Evolutionary conservation across 805 yeast species (phyloP).

Genomic region (Alloascoidea africana): DNA sequence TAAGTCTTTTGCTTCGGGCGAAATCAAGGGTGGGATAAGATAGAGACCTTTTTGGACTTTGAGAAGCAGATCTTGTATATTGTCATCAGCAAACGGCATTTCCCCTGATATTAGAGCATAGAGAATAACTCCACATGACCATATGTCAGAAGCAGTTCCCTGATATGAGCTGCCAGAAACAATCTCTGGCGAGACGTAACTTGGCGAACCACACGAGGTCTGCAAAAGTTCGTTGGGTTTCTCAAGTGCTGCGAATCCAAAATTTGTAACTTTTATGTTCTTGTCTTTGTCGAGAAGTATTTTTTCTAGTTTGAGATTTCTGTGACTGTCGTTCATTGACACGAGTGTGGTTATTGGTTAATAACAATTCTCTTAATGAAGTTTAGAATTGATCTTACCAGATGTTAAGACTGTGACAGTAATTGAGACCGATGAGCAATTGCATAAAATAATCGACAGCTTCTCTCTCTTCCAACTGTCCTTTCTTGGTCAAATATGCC

Average conservation of each 20-base stretch:
- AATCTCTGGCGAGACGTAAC: constrained; percentile 80
- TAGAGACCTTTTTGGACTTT: constrained; percentile 68
- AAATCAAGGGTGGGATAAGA: constrained; percentile 53
- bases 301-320: constrained; percentile 76
- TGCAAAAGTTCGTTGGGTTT: constrained; percentile 53
- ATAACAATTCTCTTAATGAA: too few species aligned
- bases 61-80: constrained; percentile 49
- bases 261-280: constrained; percentile 69
- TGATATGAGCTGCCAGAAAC: constrained; percentile 67
- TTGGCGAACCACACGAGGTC: constrained; percentile 81
- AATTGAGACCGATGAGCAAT: constrained; percentile 63
- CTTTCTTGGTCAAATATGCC: constrained; percentile 56
- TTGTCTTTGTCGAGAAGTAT: constrained; percentile 43
- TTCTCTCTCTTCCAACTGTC: constrained; percentile 53
- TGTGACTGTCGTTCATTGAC: too few species aligned
- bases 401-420: constrained; percentile 72
- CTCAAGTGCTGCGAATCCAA: constrained; percentile 83
- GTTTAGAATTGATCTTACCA: too few species aligned
- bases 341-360: too few species aligned
- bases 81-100: constrained; percentile 73
- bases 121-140: constrained; percentile 79
- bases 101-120: constrained; percentile 71
- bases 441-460: constrained; percentile 69
- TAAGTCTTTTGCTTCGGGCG: constrained; percentile 55
- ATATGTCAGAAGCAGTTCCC: constrained; percentile 75